Evolutionary conservation across 1,139 yeast species (phyloP).

Genomic region (Yamadazyma triangularis): DNA sequence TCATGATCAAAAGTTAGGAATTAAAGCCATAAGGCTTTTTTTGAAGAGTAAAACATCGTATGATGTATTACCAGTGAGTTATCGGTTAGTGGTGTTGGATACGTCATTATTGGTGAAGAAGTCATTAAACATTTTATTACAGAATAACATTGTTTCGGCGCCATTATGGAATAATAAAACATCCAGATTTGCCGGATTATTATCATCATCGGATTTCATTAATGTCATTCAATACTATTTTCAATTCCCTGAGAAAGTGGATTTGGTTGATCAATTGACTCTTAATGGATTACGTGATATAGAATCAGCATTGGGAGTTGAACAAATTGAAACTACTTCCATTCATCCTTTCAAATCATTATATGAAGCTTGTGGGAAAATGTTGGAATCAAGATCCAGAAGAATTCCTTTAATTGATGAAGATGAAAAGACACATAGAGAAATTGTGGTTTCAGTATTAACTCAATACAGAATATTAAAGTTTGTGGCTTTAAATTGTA

Average conservation of each 20-base stretch:
- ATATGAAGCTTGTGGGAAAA: slow-evolving; percentile 90
- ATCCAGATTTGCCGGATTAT: slow-evolving; percentile 87
- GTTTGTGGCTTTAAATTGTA: slow-evolving; percentile 93
- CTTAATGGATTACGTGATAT: slow-evolving; percentile 82
- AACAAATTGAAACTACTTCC: slow-evolving; percentile 81
- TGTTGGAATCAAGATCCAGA: slow-evolving; percentile 86
- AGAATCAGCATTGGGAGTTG: slow-evolving; percentile 84
- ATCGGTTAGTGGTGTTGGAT: slow-evolving; percentile 88
- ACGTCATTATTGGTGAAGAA: slow-evolving; percentile 88
- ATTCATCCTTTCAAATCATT: slow-evolving; percentile 89
- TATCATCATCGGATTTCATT: slow-evolving; percentile 89
- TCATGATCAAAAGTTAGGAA: slow-evolving; percentile 62
- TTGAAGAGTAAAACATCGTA: slow-evolving; percentile 89
- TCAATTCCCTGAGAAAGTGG: slow-evolving; percentile 86
- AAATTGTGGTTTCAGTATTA: slow-evolving; percentile 89
- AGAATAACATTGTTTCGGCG: slow-evolving; percentile 92
- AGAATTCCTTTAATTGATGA: slow-evolving; percentile 93
- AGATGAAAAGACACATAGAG: slow-evolving; percentile 89
- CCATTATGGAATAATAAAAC: slow-evolving; percentile 94
- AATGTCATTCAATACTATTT: slow-evolving; percentile 94
- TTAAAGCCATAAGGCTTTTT: slow-evolving; percentile 76
- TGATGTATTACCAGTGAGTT: slow-evolving; percentile 94
- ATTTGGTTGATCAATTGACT: slow-evolving; percentile 81
- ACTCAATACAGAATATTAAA: slow-evolving; percentile 96
- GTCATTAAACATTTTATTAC: slow-evolving; percentile 82